These are phyloP conservation scores for Allium cepa DNA, from an alignment of 106 monocot genomes.

Conservation along the genomic window DNA sequence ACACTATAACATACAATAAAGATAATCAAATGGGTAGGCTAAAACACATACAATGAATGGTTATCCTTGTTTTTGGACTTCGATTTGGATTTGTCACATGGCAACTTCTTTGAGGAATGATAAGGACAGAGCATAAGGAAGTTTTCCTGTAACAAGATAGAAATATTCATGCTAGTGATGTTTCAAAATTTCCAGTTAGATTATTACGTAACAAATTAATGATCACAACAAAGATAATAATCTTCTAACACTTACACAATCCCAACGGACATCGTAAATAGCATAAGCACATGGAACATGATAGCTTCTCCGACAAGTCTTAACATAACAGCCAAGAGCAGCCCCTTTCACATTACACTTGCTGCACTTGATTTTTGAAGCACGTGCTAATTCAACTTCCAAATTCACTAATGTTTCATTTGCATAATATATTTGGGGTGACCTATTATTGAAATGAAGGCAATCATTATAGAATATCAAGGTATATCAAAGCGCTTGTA, in stretches of 20 bases:
- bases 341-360: slow-evolving; percentile 74
- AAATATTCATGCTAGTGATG: neutral
- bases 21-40: neutral
- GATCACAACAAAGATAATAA: neutral
- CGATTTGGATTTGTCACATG: slow-evolving; percentile 54
- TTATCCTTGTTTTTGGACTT: slow-evolving; percentile 24
- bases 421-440: slow-evolving; percentile 21
- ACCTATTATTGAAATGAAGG: slow-evolving; percentile 6
- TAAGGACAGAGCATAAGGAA: slow-evolving; percentile 73
- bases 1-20: neutral
- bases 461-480: neutral
- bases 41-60: slow-evolving; percentile 10
- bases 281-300: slow-evolving; percentile 73
- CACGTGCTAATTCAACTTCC: slow-evolving; percentile 52
- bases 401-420: slow-evolving; percentile 34
- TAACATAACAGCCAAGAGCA: slow-evolving; percentile 74
- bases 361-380: slow-evolving; percentile 64
- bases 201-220: neutral
- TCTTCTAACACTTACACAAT: slow-evolving; percentile 40
- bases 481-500: too few relatives aligned
- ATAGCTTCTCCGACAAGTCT: slow-evolving; percentile 56
- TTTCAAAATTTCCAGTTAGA: neutral
- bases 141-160: slow-evolving; percentile 45
- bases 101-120: slow-evolving; percentile 57
- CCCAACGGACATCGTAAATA: slow-evolving; percentile 59